Base-by-base conservation (phyloP, 306 rosid genomes). In the Senna siamea region DNA sequence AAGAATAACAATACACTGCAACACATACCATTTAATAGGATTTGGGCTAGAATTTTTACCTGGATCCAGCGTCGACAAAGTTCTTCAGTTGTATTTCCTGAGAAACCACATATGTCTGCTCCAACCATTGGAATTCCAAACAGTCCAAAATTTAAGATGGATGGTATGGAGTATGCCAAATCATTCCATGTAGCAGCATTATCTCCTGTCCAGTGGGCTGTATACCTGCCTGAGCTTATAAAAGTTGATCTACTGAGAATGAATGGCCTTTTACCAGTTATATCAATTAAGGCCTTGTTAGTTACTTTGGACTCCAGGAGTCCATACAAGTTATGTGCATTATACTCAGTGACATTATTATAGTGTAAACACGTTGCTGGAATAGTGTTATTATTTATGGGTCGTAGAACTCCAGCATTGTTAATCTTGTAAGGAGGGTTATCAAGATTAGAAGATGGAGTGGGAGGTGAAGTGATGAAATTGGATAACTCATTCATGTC, bases 121-220 rank as follows among this genome's bases (percentile, higher is more conserved):
- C 98, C 98, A 74, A 93, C 96, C 98, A 93, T 89, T 10, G 97
- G 96, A 78, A 93, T 73, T 75, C 97, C 98, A 47, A 86, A 91
- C 52, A 93, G 81, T 22, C 98, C 98, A 58, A 28, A 91, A 78
- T 81, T 93, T 34, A 91, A 66, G 69, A 91, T 89, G 5, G 88
- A 51, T 4, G 98, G 93, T 53, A 91, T 84, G 37, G 91, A 76
- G 78, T 86, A 86, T 56, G 86, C 97, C 78, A 93, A 82, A 84
- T 93, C 98, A 66, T 85, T 72, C 97, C 97, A 93, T 10, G 85
- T 74, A 6, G 98, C 97, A 47, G 85, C 87, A 79, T 89, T 93
- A 46, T 93, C 97, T 82, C 97, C 97, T 12, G 98, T 93, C 97
- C 98, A 93, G 58, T 93, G 98, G 2, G 97, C 98, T 32, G 91